Conservation (phyloP, 495 filamentous ascomycete species). For the Daldinia concentrica region DNA sequence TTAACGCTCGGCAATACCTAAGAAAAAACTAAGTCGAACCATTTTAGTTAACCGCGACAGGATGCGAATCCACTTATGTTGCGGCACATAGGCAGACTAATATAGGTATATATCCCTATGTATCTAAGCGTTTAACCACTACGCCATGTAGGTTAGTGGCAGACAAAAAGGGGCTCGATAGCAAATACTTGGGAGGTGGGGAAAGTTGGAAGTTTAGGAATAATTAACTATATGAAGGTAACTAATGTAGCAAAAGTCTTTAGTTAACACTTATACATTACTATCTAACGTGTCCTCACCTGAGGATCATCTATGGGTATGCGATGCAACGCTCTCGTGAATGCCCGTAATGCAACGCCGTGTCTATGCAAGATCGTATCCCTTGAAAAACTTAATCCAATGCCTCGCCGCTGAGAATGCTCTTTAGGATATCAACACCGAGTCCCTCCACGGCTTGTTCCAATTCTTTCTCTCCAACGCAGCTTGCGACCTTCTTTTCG, state of each 20-base stretch:
- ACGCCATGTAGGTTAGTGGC: no score
- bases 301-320: neutral
- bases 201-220: neutral
- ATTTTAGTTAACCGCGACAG: no score
- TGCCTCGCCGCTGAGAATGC: slow-evolving; percentile 62
- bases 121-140: no score
- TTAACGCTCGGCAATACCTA: no score
- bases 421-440: slow-evolving; percentile 65
- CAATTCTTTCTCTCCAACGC: slow-evolving; percentile 80
- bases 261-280: slow-evolving; percentile 11
- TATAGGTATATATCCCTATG: no score
- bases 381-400: slow-evolving; percentile 48
- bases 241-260: neutral
- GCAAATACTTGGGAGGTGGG: neutral
- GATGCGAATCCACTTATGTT: no score
- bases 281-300: slow-evolving; percentile 5
- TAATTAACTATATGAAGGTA: neutral
- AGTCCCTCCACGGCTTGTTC: slow-evolving; percentile 74
- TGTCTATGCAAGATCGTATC: slow-evolving; percentile 20
- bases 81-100: no score
- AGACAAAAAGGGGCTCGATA: no score
- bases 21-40: no score
- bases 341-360: slow-evolving; percentile 42
- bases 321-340: slow-evolving; percentile 10
- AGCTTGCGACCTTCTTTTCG: slow-evolving; percentile 77